A percentile compares a stretch with the other conserved stretches of the same genome.
Conservation (phyloP, 1,284 basidiomycete genomes). For the Vanrija sp. region DNA sequence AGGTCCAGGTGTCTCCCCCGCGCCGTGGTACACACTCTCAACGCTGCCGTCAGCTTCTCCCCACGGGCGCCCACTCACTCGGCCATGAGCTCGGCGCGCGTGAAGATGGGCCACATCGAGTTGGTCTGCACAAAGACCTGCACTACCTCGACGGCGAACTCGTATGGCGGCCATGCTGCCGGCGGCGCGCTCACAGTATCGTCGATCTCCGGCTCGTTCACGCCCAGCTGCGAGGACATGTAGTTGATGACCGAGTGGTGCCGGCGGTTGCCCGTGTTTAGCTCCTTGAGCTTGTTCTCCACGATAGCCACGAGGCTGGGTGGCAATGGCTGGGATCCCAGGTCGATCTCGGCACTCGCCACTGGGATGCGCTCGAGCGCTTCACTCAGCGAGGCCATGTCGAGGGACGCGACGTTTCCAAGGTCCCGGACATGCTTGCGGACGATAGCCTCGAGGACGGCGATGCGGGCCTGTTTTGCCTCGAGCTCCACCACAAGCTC, state of each 20-base stretch:
- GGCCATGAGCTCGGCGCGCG: not conserved
- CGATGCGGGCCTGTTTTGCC: too few relatives aligned
- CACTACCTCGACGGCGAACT: conserved; percentile 2
- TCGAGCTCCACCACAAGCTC: too few relatives aligned
- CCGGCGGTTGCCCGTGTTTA: not conserved
- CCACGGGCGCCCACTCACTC: not conserved
- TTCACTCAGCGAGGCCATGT: too few relatives aligned
- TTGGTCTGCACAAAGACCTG: conserved; percentile 5
- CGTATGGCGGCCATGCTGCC: conserved; percentile 7
- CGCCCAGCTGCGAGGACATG: conserved; percentile 6
- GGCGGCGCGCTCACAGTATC: not conserved
- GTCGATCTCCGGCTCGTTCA: not conserved
- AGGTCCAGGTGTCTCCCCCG: not conserved
- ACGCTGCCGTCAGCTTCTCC: conserved; percentile 1
- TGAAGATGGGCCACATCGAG: conserved; percentile 3
- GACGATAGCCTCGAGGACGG: too few relatives aligned
- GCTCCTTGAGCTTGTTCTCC: not conserved
- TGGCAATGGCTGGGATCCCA: too few relatives aligned
- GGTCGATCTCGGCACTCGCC: too few relatives aligned
- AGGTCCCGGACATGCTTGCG: too few relatives aligned
- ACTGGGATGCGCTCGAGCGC: too few relatives aligned
- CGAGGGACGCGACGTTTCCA: too few relatives aligned
- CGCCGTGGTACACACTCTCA: conserved; percentile 1
- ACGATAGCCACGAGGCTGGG: not conserved
- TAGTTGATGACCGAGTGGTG: conserved; percentile 1